phyloP scores from a whole-genome alignment of 805 yeast species.

The Lachancea dasiensis region DNA sequence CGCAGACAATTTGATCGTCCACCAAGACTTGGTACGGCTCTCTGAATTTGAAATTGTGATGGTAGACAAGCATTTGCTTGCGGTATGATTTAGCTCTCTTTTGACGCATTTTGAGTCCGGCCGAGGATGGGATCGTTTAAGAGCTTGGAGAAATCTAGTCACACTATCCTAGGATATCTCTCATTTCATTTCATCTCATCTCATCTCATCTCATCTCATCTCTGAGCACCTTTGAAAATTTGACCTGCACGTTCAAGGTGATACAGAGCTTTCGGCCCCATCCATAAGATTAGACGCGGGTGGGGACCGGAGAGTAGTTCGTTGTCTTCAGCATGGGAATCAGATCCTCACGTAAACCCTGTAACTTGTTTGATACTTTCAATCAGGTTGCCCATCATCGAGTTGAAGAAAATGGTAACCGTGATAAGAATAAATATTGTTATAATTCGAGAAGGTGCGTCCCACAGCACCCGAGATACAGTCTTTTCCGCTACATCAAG shows the following conservation, averaged over 20 bases:
- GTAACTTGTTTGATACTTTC: conserved; percentile 1
- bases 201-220: conserved; percentile 14
- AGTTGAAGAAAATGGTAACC: neutral
- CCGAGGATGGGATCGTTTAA: no score
- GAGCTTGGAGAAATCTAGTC: no score
- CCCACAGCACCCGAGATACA: no score
- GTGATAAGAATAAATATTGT: neutral
- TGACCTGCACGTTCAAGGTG: conserved; percentile 2
- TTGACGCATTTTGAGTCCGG: conserved; percentile 64
- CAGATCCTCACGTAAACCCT: neutral
- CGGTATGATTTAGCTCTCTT: conserved; percentile 92
- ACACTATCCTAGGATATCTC: neutral
- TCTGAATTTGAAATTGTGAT: conserved; percentile 83
- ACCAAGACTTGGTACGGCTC: conserved; percentile 88
- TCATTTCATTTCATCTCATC: conserved; percentile 13
- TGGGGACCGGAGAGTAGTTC: neutral
- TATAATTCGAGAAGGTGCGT: neutral
- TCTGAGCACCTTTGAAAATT: conserved; percentile 4
- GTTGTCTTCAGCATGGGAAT: neutral
- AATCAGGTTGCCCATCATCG: neutral
- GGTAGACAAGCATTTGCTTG: conserved; percentile 83
- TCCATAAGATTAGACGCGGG: no score
- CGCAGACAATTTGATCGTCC: conserved; percentile 71
- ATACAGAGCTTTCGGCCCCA: no score
- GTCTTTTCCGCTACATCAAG: neutral